phyloP scores from a whole-genome alignment of 2,329 filamentous ascomycete species.

The Fusarium drepaniforme region DNA sequence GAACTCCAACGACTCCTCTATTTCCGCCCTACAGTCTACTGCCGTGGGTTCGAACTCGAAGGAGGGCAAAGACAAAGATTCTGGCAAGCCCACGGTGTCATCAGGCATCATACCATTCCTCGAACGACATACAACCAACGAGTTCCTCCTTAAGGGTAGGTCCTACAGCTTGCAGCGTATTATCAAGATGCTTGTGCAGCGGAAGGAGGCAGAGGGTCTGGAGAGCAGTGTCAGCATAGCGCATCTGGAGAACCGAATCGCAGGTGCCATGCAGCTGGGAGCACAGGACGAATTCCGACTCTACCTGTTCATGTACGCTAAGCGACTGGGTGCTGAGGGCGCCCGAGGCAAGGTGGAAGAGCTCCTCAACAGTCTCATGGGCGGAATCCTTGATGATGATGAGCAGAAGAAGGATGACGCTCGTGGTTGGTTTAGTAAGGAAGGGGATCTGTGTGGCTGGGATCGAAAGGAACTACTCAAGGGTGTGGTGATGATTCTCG shows the following conservation, averaged over 20 bases:
- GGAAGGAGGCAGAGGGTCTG: slow-evolving; percentile 92
- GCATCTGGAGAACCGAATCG: slow-evolving; percentile 94
- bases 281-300: slow-evolving; percentile 93
- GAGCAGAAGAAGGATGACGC: slow-evolving; percentile 53
- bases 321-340: slow-evolving; percentile 91
- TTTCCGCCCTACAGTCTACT: slow-evolving; percentile 82
- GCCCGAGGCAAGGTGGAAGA: slow-evolving; percentile 92
- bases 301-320: slow-evolving; percentile 98
- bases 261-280: slow-evolving; percentile 85
- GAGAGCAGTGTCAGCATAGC: slow-evolving; percentile 93
- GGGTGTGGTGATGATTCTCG: slow-evolving; percentile 92
- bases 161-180: slow-evolving; percentile 92
- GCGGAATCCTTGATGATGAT: slow-evolving; percentile 75
- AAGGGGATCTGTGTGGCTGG: slow-evolving; percentile 89
- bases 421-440: slow-evolving; percentile 73
- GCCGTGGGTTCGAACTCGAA: slow-evolving; percentile 70
- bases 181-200: slow-evolving; percentile 88
- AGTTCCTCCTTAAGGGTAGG: slow-evolving; percentile 90
- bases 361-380: slow-evolving; percentile 83
- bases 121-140: slow-evolving; percentile 94
- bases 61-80: slow-evolving; percentile 58
- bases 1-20: slow-evolving; percentile 95
- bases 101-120: slow-evolving; percentile 93
- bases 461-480: slow-evolving; percentile 87
- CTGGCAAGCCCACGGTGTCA: slow-evolving; percentile 72